A percentile compares a stretch with the other conserved stretches of the same genome.
These are phyloP conservation scores for Fomitopsis betulina DNA, from an alignment of 1,284 basidiomycete species.

Conservation along the genomic window DNA sequence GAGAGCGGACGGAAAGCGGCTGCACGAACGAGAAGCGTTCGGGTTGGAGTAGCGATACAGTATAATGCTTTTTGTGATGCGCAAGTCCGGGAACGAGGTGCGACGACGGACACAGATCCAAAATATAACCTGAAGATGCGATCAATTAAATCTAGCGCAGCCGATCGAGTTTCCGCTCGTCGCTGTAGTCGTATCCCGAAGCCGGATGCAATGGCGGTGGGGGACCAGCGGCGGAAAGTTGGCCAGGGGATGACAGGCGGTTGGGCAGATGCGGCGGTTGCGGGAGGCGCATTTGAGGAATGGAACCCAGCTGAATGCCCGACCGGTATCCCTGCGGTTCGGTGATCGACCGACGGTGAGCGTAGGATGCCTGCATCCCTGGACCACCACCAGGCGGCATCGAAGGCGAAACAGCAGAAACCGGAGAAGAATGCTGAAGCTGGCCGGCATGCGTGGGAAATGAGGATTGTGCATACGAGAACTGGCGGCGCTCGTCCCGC, in stretches of 20 bases:
- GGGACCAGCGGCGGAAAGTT: background rate
- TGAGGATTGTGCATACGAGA: conserved; percentile 39
- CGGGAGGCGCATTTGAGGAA: conserved; percentile 7
- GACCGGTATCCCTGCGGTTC: conserved; percentile 44
- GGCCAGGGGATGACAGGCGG: conserved; percentile 7
- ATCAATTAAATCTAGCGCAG: conserved; percentile 7
- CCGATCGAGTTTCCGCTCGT: conserved; percentile 6
- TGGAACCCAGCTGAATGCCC: conserved; percentile 2
- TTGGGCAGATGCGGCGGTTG: conserved; percentile 4
- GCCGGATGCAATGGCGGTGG: background rate
- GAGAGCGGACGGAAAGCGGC: conserved; percentile 10
- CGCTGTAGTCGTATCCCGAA: conserved; percentile 7
- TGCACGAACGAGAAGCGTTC: conserved; percentile 15
- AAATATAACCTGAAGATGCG: conserved; percentile 7
- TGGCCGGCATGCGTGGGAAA: conserved; percentile 33
- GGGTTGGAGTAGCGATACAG: conserved; percentile 18
- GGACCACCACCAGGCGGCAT: conserved; percentile 22
- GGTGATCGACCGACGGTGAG: conserved; percentile 43
- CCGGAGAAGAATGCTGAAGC: conserved; percentile 28
- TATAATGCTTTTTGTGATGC: conserved; percentile 11
- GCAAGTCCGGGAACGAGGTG: conserved; percentile 12
- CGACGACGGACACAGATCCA: conserved; percentile 10
- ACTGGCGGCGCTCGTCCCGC: conserved; percentile 39
- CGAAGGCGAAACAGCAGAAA: conserved; percentile 17
- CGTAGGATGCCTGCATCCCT: conserved; percentile 22